Base-by-base conservation (phyloP, 371 early-diverging fungal genomes). In the Polyrhizophydium stewartii region DNA sequence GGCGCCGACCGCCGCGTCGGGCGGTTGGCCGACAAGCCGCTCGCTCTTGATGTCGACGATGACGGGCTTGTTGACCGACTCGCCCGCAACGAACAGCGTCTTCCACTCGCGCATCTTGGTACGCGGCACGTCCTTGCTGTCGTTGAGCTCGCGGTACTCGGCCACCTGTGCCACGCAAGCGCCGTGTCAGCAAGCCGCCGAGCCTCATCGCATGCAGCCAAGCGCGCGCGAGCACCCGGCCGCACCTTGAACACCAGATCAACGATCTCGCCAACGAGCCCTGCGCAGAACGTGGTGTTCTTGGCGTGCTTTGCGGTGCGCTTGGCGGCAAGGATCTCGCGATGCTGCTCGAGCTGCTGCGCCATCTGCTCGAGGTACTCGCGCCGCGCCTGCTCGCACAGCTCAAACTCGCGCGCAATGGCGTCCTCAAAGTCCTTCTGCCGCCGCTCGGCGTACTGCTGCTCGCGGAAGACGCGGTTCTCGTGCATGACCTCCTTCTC, bases 401-500 rank as follows among this genome's bases (percentile, higher is more conserved):
- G 49, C 21, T 64, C 61, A 35, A 65, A 64, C 59, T 79, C 82
- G 24, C 77, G 61, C 22, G 68, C 66, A 0, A 78, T 52, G 1
- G 79, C 78, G 32, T 75, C 75, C 55, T 78, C 78, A 55, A 74
- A 79, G 58, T 77, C 82, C 41, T 70, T 57, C 51, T 82, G 73
- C 7, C 82, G 71, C n/a, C 75, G 71, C 35, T 68, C 60, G 6
- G 71, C 72, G 60, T 82, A 82, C 59, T 82, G 82, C 60, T 67
- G 46, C 41, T 82, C 82, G 7, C 79, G 59, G 56, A 70, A 71
- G 24, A 73, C 46, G 22, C 79, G 62, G 61, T 82, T 82, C 49
- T 75, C 65, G 9, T 63, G 59, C 76, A 82, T 78, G 1, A 82
- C 73, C 55, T 76, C 75, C 47, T 80, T 81, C 65, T 79, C 76